phyloP scores from a whole-genome alignment of 257 asterid genomes.

The Sherardia arvensis region DNA sequence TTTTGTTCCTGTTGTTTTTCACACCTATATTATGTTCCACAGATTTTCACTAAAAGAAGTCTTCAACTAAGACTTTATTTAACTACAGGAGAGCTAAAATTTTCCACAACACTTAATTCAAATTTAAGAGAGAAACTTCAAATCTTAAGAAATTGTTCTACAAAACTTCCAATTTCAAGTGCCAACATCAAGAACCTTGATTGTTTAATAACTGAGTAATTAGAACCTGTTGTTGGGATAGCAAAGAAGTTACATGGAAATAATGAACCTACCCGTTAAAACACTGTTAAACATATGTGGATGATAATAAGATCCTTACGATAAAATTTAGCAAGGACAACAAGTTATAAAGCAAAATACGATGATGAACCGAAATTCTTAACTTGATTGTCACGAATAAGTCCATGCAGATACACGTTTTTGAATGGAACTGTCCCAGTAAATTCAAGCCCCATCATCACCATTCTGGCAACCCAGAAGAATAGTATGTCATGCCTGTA shows the following conservation, averaged over 20 bases:
- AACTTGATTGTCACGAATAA: constrained; percentile 93
- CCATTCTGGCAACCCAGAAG: constrained; percentile 99
- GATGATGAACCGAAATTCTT: background rate
- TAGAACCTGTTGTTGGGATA: background rate
- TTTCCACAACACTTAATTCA: background rate
- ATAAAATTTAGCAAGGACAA: background rate
- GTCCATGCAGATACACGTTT: constrained; percentile 84
- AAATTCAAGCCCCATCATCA: constrained; percentile 97
- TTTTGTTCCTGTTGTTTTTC: background rate
- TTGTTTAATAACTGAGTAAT: background rate
- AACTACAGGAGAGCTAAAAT: background rate
- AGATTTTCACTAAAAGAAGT: background rate
- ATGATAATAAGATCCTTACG: background rate
- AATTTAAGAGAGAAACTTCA: background rate
- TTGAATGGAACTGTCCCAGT: constrained; percentile 90
- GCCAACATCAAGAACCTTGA: background rate
- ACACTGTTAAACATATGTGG: background rate
- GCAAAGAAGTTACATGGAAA: background rate
- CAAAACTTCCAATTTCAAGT: background rate
- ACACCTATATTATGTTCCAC: background rate
- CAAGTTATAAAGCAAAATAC: background rate
- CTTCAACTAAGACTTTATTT: background rate
- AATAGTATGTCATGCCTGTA: constrained; percentile 94
- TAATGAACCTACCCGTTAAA: background rate
- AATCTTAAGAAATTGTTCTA: background rate